phyloP scores from a whole-genome alignment of 2,329 filamentous ascomycete genomes.

The Calonectria hawksworthii region DNA sequence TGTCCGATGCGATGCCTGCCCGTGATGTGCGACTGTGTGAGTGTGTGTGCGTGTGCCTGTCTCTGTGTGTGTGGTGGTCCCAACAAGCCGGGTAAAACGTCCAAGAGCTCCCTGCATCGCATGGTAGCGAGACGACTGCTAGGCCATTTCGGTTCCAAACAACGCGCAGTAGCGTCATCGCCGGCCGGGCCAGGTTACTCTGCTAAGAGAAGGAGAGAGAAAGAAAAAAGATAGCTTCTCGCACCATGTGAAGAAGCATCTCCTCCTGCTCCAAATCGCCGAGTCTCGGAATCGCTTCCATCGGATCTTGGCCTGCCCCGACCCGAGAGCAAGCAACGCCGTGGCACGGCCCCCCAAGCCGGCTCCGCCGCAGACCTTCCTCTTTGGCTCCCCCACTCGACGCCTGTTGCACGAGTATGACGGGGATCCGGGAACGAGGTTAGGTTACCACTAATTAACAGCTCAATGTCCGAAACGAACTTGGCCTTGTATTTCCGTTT shows the following conservation, averaged over 20 bases:
- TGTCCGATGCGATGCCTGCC: constrained; percentile 16
- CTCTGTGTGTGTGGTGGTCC: background rate
- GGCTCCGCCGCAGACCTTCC: constrained; percentile 9
- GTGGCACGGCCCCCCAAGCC: constrained; percentile 4
- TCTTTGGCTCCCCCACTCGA: background rate
- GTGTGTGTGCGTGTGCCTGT: background rate
- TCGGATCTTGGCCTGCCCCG: background rate
- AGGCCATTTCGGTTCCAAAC: background rate
- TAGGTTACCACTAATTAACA: constrained; percentile 7
- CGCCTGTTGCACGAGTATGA: background rate
- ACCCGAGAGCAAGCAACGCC: constrained; percentile 10
- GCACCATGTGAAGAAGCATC: constrained; percentile 1
- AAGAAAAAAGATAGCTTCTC: background rate
- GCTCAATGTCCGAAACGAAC: constrained; percentile 9
- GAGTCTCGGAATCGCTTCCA: constrained; percentile 14
- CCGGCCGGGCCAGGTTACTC: background rate
- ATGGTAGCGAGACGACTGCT: background rate
- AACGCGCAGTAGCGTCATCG: background rate
- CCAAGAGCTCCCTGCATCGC: constrained; percentile 1
- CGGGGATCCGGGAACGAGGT: constrained; percentile 4
- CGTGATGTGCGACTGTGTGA: background rate
- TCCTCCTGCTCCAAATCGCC: background rate
- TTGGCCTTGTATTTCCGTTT: constrained; percentile 2
- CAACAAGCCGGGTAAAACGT: constrained; percentile 13
- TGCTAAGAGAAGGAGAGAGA: background rate